phyloP scores from a whole-genome alignment of 169 alveolate genomes.

The Eimeria falciformis region DNA sequence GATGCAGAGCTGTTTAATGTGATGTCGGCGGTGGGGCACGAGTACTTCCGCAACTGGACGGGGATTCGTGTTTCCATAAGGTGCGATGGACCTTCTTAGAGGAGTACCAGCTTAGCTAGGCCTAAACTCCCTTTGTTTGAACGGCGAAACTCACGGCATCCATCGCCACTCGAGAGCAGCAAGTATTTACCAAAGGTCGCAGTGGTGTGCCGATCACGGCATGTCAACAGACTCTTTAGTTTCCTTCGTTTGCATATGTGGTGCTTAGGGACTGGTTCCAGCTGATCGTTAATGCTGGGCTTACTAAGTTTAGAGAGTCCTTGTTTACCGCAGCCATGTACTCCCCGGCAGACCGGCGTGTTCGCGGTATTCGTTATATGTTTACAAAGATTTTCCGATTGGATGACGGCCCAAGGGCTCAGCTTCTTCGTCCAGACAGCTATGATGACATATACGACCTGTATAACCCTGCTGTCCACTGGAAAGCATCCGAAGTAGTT shows the following conservation, averaged over 20 bases:
- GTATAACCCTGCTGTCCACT: constrained; percentile 93
- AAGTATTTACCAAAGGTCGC: too few species aligned
- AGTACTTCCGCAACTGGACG: constrained; percentile 95
- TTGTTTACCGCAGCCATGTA: constrained; percentile 86
- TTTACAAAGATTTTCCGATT: constrained; percentile 89
- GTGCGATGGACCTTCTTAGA: neutral
- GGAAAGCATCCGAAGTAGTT: constrained; percentile 95
- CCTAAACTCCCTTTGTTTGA: too few species aligned
- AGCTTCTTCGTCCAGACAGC: constrained; percentile 94
- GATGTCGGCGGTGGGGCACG: constrained; percentile 92
- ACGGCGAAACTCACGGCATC: too few species aligned
- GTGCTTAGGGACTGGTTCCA: constrained; percentile 79
- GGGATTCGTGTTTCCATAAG: constrained; percentile 92
- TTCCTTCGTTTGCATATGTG: too few species aligned
- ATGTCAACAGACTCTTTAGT: too few species aligned
- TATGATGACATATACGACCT: constrained; percentile 92
- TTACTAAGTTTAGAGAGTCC: constrained; percentile 93
- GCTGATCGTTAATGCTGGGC: constrained; percentile 90
- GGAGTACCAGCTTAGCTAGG: too few species aligned
- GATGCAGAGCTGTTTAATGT: constrained; percentile 89
- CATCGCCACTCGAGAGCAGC: too few species aligned
- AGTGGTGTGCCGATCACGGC: too few species aligned
- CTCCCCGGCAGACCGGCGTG: constrained; percentile 86
- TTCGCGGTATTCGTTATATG: constrained; percentile 87
- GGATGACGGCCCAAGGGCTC: constrained; percentile 94